Base-by-base conservation (phyloP, 2,329 filamentous ascomycete genomes). In the Colletotrichum somersetense region DNA sequence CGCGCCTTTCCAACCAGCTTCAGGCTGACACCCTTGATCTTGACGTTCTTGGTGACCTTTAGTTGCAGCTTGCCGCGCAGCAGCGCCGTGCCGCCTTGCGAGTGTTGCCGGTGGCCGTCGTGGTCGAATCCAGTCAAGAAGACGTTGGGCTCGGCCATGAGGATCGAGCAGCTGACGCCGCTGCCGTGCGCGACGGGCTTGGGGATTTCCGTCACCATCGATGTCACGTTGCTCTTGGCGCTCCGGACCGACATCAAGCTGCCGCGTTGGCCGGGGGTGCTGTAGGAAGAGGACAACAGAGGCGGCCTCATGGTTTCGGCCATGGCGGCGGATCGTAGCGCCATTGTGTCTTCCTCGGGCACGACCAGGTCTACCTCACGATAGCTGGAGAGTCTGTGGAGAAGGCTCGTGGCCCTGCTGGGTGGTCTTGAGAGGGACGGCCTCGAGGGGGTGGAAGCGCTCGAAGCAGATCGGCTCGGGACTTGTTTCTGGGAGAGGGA, bases 11-110 rank as follows among this genome's bases (percentile, higher is more conserved):
- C 96, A 52, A 91, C 89, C 76, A 99, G 93, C 77, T 93, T 96
- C 64, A 99, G 86, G 7, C 93, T 95, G 33, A 99, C 89, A 5
- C 94, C 92, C 84, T 97, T 98, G 75, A 99, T 91, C 83, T 99
- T 99, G 58, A 95, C 91, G 75, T 93, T 93, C 79, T 98, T 98
- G 57, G 93, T 91, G 16, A 98, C 89, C 72, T 92, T 92, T 50
- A 99, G 80, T 77, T 93, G 92, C 67, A 99, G 82, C 75, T 91
- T 95, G 23, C 96, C 96, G 67, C 96, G 89, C 18, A 99, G 86
- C 79, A 99, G 91, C 1, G 95, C 93, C 8, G 94, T 96, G 90
- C 93, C 71, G 90, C 93, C 67, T 57, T 78, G 79, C 48, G 80
- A 76, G 76, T 83, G 83, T 8, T 82, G 80, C 10, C 82, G 79